A percentile compares a stretch with the other conserved stretches of the same genome.
These are phyloP conservation scores for Globisporangium acanthophoron DNA, from an alignment of 352 stramenopile genomes.

Conservation along the genomic window DNA sequence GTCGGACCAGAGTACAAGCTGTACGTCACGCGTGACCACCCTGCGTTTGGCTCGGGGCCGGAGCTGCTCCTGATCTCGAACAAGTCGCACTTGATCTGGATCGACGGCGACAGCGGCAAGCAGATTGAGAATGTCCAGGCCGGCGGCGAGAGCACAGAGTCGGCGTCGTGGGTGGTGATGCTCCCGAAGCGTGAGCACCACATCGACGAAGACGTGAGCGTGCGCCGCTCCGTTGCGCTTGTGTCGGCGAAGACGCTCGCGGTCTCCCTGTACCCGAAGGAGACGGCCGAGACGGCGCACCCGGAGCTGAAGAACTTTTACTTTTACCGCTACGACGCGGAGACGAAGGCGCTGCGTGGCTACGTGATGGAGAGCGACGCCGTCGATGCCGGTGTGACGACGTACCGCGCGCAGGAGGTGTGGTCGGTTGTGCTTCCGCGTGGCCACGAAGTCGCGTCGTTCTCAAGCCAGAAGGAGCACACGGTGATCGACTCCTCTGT, in stretches of 20 bases:
- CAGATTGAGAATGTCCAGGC: slow-evolving; percentile 32
- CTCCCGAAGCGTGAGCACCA: slow-evolving; percentile 74
- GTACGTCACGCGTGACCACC: slow-evolving; percentile 74
- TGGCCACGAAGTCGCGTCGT: slow-evolving; percentile 50
- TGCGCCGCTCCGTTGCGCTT: slow-evolving; percentile 56
- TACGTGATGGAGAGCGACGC: slow-evolving; percentile 44
- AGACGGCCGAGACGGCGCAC: slow-evolving; percentile 29
- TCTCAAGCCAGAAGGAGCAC: slow-evolving; percentile 52
- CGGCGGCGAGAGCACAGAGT: slow-evolving; percentile 1
- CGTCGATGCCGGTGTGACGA: slow-evolving; percentile 3
- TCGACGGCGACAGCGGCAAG: slow-evolving; percentile 64
- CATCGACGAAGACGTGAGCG: slow-evolving; percentile 47
- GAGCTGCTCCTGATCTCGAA: slow-evolving; percentile 69
- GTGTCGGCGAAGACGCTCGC: slow-evolving; percentile 41
- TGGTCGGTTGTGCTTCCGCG: slow-evolving; percentile 69
- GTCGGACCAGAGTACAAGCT: slow-evolving; percentile 67
- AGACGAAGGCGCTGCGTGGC: slow-evolving; percentile 38
- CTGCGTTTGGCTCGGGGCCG: slow-evolving; percentile 57
- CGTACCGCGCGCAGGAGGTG: slow-evolving; percentile 43
- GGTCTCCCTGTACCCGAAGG: slow-evolving; percentile 54
- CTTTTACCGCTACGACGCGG: slow-evolving; percentile 69
- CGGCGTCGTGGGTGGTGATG: slow-evolving; percentile 51
- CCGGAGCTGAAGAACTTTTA: slow-evolving; percentile 70
- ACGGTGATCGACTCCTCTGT: slow-evolving; percentile 70
- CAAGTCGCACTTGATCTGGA: slow-evolving; percentile 52